Evolutionary conservation across 768 basidiomycete species (phyloP).

Genomic region (Collybia sp.): DNA sequence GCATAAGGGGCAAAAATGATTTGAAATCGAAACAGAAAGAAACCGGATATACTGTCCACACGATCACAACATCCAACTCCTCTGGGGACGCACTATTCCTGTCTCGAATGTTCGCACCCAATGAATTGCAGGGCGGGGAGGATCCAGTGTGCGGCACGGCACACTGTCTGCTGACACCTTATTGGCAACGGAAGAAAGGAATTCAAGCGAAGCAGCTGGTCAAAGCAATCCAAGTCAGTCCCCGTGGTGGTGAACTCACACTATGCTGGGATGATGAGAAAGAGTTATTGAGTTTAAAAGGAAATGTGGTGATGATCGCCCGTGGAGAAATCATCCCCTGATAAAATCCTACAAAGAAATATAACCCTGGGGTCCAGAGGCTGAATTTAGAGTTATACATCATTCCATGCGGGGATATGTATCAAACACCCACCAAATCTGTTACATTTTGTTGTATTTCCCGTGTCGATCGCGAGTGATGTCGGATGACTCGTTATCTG

Average conservation of each 20-base stretch:
- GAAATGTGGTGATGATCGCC: conserved; percentile 27
- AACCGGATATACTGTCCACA: conserved; percentile 29
- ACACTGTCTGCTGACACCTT: conserved; percentile 43
- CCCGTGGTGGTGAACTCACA: conserved; percentile 40
- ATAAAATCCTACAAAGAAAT: not conserved
- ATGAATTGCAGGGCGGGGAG: conserved; percentile 27
- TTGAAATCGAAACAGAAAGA: conserved; percentile 16
- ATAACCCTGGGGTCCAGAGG: no score
- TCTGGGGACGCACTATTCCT: conserved; percentile 31
- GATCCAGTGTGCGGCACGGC: conserved; percentile 54
- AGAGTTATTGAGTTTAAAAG: conserved; percentile 27
- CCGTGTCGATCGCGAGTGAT: no score
- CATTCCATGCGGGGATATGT: no score
- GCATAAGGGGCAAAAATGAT: not conserved
- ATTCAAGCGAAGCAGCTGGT: conserved; percentile 27
- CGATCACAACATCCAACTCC: conserved; percentile 32
- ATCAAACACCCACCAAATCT: no score
- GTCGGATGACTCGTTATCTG: no score
- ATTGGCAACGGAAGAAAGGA: conserved; percentile 37
- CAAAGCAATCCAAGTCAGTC: conserved; percentile 47
- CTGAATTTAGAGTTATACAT: no score
- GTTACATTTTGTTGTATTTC: no score
- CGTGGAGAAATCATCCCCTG: conserved; percentile 24
- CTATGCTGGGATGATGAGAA: conserved; percentile 30
- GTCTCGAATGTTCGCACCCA: conserved; percentile 48